A percentile compares a stretch with the other conserved stretches of the same genome.
Evolutionary conservation across 768 basidiomycete species (phyloP).

Genomic region (Dioszegia crocea): DNA sequence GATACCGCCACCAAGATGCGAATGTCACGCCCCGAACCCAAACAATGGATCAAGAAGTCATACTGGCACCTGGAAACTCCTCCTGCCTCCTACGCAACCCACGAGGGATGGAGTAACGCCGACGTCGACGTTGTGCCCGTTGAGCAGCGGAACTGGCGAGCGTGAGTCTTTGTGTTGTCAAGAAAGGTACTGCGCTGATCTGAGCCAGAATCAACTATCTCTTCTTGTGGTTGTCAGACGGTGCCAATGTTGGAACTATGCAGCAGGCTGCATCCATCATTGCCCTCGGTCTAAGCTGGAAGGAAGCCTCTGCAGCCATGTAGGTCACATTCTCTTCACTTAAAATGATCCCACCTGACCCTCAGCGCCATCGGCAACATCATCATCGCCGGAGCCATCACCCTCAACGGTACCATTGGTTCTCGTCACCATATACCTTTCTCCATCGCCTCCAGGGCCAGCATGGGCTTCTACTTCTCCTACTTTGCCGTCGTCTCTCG

Average conservation of each 20-base stretch:
- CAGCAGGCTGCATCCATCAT: conserved; percentile 43
- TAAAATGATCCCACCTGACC: conserved; percentile 56
- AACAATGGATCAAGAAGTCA: conserved; percentile 31
- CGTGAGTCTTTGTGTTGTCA: conserved; percentile 22
- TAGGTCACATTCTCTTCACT: conserved; percentile 36
- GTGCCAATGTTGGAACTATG: conserved; percentile 47
- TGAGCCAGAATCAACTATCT: conserved; percentile 32
- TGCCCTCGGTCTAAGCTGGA: conserved; percentile 38
- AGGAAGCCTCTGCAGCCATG: conserved; percentile 41
- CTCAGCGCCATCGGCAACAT: conserved; percentile 68
- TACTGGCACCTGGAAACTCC: conserved; percentile 43
- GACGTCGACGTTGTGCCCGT: conserved; percentile 44
- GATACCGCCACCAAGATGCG: conserved; percentile 5
- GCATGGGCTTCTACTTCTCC: conserved; percentile 84
- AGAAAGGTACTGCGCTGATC: not conserved
- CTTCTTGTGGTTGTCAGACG: conserved; percentile 43
- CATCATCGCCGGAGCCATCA: conserved; percentile 68
- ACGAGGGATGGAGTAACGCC: conserved; percentile 41
- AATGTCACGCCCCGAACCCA: not conserved
- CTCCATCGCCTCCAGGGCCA: conserved; percentile 73
- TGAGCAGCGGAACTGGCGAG: conserved; percentile 40
- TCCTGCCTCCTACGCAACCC: conserved; percentile 41
- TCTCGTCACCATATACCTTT: conserved; percentile 74
- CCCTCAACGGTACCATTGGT: conserved; percentile 72
- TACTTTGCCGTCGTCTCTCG: conserved; percentile 79